Base-by-base conservation (phyloP, 306 rosid genomes). In the Dryas drummondii region DNA sequence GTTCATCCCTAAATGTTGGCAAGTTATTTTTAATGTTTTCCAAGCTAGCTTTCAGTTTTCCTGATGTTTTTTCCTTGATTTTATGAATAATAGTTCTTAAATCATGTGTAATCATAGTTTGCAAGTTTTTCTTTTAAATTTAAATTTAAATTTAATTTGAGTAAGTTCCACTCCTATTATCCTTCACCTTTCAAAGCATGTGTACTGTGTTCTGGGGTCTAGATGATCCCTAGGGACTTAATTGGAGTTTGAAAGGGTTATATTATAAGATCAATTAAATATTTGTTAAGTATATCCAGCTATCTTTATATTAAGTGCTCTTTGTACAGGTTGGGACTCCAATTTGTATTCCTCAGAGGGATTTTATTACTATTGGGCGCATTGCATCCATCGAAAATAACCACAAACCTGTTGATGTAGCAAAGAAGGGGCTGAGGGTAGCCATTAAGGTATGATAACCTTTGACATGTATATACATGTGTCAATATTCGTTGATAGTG, bases 301-400 rank as follows among this genome's bases (percentile, higher is more conserved):
- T 52, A 1, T 74, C 82, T 26, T 82, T 54, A 84, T 65, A 50
- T 22, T 15, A n/a, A 75, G 49, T 74, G 40, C 76, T 67, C 68
- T 76, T 22, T 62, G 4, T 85, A 72, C 87, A 94, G 99, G 78
- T 94, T 71, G 99, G 99, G 73, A 92, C 97, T 77, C 99, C 98
- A 68, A 80, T 94, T 70, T 94, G 99, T 86, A 70, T 94, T 77
- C 99, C 97, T 75, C 89, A 88, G 41, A 86, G 86, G 83, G 97
- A 92, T 27, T 94, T 85, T 86, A 92, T 87, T 76, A 94, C 87
- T 64, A 90, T 94, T 59, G 99, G 99, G 14, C 90, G 90, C 65
- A 84, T 94, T 71, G 91, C 96, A 26, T 94, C 98, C 26, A 89
- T 94, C 48, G 97, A 92, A 81, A 92, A 90, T 76, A 94, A 94